These are phyloP conservation scores for Paxillus ammoniavirescens DNA, from an alignment of 768 basidiomycete species.

Conservation along the genomic window DNA sequence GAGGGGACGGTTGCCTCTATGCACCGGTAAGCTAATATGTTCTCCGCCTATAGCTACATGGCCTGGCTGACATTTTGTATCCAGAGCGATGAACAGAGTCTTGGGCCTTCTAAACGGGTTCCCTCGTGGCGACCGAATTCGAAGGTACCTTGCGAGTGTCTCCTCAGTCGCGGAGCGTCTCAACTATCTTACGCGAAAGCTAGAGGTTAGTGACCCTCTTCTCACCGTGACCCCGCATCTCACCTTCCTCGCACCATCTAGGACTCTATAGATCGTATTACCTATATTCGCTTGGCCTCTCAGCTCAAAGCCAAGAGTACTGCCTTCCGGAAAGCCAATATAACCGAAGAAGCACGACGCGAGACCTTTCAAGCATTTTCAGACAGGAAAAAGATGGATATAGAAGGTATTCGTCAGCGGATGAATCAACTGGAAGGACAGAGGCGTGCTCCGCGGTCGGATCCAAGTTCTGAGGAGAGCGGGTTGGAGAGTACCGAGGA, in stretches of 20 bases:
- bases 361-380: neutral
- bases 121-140: neutral
- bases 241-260: neutral
- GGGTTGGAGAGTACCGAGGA: neutral
- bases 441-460: neutral
- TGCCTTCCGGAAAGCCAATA: neutral
- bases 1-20: neutral
- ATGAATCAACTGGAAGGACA: neutral
- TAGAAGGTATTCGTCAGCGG: neutral
- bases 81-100: neutral
- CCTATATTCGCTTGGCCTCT: neutral
- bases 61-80: neutral
- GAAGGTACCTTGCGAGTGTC: neutral
- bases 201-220: neutral
- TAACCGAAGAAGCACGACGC: neutral
- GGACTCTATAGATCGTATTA: neutral
- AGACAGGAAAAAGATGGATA: neutral
- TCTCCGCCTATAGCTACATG: neutral
- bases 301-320: neutral
- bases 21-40: neutral
- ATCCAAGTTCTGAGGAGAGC: neutral
- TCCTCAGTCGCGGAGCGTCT: neutral
- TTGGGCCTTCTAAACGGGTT: neutral
- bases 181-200: neutral
- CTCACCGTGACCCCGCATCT: neutral